A percentile compares a stretch with the other conserved stretches of the same genome.
Evolutionary conservation across 495 filamentous ascomycete species (phyloP).

Genomic region (Venustampulla echinocandica): DNA sequence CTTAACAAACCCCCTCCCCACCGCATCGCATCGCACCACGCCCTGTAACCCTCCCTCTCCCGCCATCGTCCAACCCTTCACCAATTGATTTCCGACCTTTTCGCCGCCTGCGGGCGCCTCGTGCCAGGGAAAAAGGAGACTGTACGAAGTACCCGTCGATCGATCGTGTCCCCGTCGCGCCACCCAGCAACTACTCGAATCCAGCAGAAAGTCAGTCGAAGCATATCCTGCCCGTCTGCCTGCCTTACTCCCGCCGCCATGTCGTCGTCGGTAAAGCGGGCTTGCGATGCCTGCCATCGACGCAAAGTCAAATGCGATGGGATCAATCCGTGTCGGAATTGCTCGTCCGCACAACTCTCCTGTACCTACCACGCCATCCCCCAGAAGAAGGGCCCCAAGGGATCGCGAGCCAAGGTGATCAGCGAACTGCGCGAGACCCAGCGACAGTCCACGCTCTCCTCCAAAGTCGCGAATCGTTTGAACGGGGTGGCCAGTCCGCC

Average conservation of each 20-base stretch:
- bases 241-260: conserved; percentile 24
- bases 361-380: conserved; percentile 81
- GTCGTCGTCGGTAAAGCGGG: conserved; percentile 53
- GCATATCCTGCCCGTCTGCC: no score
- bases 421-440: conserved; percentile 63
- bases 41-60: no score
- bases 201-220: no score
- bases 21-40: neutral
- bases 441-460: conserved; percentile 47
- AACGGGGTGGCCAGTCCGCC: conserved; percentile 34
- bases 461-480: conserved; percentile 35
- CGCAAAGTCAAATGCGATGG: conserved; percentile 76
- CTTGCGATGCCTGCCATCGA: conserved; percentile 76
- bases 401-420: conserved; percentile 73
- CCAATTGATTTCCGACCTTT: no score
- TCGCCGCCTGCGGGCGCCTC: no score
- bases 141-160: neutral
- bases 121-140: neutral
- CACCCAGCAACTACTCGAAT: no score
- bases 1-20: neutral
- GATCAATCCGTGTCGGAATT: conserved; percentile 63
- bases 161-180: neutral
- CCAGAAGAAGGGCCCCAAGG: conserved; percentile 81
- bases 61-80: no score
- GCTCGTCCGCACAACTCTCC: conserved; percentile 53